phyloP scores from a whole-genome alignment of 148 eudicot genomes.

The Euryodendron excelsum region DNA sequence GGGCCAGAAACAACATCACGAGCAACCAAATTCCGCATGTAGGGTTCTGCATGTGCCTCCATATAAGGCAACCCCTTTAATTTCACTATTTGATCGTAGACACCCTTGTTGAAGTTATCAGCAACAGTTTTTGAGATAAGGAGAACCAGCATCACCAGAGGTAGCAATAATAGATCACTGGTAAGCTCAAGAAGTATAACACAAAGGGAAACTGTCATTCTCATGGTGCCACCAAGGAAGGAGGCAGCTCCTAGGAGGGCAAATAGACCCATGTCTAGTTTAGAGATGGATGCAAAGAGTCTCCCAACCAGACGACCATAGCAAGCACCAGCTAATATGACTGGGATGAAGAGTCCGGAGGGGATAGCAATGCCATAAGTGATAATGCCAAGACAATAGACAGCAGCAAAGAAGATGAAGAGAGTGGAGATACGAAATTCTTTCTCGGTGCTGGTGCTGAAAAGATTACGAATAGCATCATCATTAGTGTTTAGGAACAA shows the following conservation, averaged over 20 bases:
- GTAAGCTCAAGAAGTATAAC: conserved; percentile 80
- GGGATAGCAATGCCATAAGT: conserved; percentile 87
- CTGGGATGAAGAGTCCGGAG: conserved; percentile 81
- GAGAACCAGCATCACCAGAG: conserved; percentile 68
- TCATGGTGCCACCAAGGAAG: conserved; percentile 85
- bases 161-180: conserved; percentile 67
- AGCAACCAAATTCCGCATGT: conserved; percentile 63
- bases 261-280: conserved; percentile 53
- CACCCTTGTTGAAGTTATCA: conserved; percentile 70
- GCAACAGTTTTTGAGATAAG: conserved; percentile 79
- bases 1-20: conserved; percentile 75
- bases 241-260: conserved; percentile 83
- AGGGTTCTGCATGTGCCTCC: conserved; percentile 79
- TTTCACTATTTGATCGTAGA: conserved; percentile 73
- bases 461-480: conserved; percentile 72
- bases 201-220: conserved; percentile 84
- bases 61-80: conserved; percentile 75
- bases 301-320: conserved; percentile 75
- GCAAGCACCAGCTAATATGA: conserved; percentile 77
- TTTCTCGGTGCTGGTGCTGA: conserved; percentile 30
- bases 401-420: conserved; percentile 39
- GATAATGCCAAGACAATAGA: conserved; percentile 53
- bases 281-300: conserved; percentile 41
- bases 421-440: conserved; percentile 57
- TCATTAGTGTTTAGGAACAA: conserved; percentile 72